phyloP scores from a whole-genome alignment of 2,329 filamentous ascomycete species.

The Metarhizium robertsii region DNA sequence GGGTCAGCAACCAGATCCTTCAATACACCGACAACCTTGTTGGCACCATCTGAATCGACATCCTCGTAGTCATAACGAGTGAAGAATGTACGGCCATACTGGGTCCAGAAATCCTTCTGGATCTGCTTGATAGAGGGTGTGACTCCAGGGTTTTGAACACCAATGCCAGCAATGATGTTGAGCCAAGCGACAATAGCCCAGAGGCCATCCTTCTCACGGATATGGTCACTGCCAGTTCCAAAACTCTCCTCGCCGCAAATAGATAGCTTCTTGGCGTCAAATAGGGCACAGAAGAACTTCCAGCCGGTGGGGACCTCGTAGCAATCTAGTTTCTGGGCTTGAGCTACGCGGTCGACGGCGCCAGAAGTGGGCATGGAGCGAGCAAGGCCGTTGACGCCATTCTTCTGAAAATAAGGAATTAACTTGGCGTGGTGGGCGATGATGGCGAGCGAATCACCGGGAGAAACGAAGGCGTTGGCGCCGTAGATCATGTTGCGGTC shows the following conservation, averaged over 20 bases:
- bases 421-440: slow-evolving; percentile 94
- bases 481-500: slow-evolving; percentile 99
- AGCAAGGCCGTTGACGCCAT: slow-evolving; percentile 90
- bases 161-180: slow-evolving; percentile 94
- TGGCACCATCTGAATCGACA: slow-evolving; percentile 82
- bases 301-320: slow-evolving; percentile 98
- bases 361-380: slow-evolving; percentile 97
- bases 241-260: slow-evolving; percentile 99
- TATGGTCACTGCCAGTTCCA: slow-evolving; percentile 96
- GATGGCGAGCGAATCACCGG: slow-evolving; percentile 93
- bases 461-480: slow-evolving; percentile 90
- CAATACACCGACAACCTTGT: slow-evolving; percentile 79
- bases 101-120: slow-evolving; percentile 93
- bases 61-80: slow-evolving; percentile 98
- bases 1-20: slow-evolving; percentile 65
- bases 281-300: slow-evolving; percentile 98
- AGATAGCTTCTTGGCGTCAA: slow-evolving; percentile 90
- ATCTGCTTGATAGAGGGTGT: slow-evolving; percentile 92
- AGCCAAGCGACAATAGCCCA: slow-evolving; percentile 98
- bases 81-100: slow-evolving; percentile 96
- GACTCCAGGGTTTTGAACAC: slow-evolving; percentile 67
- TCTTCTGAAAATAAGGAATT: slow-evolving; percentile 97
- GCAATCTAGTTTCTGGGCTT: slow-evolving; percentile 81
- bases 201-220: slow-evolving; percentile 96
- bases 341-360: slow-evolving; percentile 89